phyloP scores from a whole-genome alignment of 192 early-diverging fungal genomes.

The Gamsiella multidivaricata region DNA sequence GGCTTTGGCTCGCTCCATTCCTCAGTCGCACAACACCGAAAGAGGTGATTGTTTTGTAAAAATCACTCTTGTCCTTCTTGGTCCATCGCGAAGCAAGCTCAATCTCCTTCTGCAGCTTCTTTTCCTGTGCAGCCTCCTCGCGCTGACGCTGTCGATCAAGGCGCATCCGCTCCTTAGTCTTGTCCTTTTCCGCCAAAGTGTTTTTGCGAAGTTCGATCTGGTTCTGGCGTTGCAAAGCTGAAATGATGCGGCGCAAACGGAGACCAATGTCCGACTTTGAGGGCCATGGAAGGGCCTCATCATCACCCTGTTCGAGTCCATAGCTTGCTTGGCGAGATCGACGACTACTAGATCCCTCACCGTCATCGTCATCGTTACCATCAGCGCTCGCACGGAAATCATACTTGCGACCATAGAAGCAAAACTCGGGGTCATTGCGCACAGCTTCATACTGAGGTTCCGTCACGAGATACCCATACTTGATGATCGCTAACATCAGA shows the following conservation, averaged over 20 bases:
- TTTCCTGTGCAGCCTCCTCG: conserved; percentile 56
- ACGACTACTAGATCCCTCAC: conserved; percentile 31
- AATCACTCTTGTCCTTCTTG: conserved; percentile 65
- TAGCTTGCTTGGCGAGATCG: conserved; percentile 45
- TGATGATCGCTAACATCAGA: conserved; percentile 79
- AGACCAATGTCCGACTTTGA: conserved; percentile 72
- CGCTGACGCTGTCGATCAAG: conserved; percentile 56
- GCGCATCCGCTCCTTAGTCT: conserved; percentile 49
- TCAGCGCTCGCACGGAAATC: conserved; percentile 49
- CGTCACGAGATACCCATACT: conserved; percentile 75
- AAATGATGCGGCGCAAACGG: conserved; percentile 67
- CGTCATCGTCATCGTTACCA: conserved; percentile 54
- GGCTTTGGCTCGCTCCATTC: conserved; percentile 23
- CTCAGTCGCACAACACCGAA: conserved; percentile 63
- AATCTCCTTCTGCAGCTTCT: conserved; percentile 52
- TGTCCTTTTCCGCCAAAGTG: conserved; percentile 57
- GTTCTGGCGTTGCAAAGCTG: conserved; percentile 64
- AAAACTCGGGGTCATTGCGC: conserved; percentile 65
- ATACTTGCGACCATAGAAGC: conserved; percentile 65
- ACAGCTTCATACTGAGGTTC: conserved; percentile 56
- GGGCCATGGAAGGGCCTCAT: conserved; percentile 64
- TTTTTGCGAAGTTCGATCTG: conserved; percentile 58
- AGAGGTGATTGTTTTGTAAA: conserved; percentile 65
- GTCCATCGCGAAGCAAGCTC: conserved; percentile 62
- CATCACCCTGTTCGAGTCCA: conserved; percentile 16